Base-by-base conservation (phyloP, 257 asterid genomes). In the Solanum infundibuliforme region DNA sequence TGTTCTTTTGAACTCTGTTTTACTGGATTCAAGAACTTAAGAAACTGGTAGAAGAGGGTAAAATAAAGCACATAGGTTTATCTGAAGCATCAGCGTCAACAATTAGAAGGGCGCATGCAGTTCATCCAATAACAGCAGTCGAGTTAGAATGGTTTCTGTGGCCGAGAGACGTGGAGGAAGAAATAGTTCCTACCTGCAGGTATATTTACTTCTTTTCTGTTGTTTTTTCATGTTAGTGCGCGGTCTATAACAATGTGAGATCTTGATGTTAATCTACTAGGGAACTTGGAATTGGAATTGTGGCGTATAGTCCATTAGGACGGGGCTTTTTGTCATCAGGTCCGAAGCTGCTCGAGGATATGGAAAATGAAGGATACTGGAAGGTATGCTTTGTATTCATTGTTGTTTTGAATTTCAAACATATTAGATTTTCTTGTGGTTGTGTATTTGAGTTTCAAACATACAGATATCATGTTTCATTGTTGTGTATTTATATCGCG, bases 231-330 rank as follows among this genome's bases (percentile, higher is more conserved):
- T 36, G 31, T 36, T 74, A 21, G 20, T 69, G 11, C 7, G 75
- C 23, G 6, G 38, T 27, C 23, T 12, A 71, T 32, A 58, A 58
- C 27, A 18, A 20, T 58, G 66, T 58, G 66, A 32, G 4, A 32
- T 32, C 41, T 18, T 71, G 77, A 32, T 34, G 4, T 60, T 36
- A 0, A 3, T 14, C 3, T 20, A 1, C 62, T 52, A 92, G 95
- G 89, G 94, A 93, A 86, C 95, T 93, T 27, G 94, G 94, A 46
- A 93, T 93, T 79, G 93, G 94, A 11, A 93, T 93, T 73, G 93
- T 92, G n/a, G 88, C 92, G 3, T 93, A 92, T 85, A 92, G 96
- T 89, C 95, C 93, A 7, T 88, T 93, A 16, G 95, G 94, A 52
- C 89, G 90, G 25, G 95, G 94, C 46, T 93, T 93, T 90, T 89